Percentiles rank a stretch among this genome's conserved stretches.
Evolutionary conservation across 1,284 basidiomycete species (phyloP).

Genomic region (Papiliotrema flavescens): DNA sequence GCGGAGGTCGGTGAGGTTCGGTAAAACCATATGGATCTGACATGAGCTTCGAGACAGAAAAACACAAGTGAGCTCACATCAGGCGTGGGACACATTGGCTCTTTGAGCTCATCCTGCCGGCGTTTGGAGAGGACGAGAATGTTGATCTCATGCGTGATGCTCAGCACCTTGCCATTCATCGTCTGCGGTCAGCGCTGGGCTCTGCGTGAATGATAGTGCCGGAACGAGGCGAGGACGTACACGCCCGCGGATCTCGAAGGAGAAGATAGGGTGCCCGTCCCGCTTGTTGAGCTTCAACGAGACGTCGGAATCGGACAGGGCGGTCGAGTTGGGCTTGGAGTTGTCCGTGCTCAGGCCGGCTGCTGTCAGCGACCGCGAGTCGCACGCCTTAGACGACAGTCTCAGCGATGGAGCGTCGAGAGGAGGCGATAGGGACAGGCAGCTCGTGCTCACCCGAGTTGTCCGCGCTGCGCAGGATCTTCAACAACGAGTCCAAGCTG

Average conservation of each 20-base stretch:
- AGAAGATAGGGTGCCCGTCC: conserved; percentile 37
- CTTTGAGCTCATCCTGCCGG: conserved; percentile 67
- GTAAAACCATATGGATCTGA: conserved; percentile 77
- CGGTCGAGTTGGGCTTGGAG: conserved; percentile 7
- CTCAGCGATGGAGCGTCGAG: no score
- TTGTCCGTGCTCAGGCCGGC: conserved; percentile 3
- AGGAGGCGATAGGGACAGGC: not conserved
- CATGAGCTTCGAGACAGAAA: not conserved
- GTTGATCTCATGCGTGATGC: conserved; percentile 48
- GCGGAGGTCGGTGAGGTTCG: conserved; percentile 70
- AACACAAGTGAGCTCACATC: conserved; percentile 57
- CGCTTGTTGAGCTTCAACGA: conserved; percentile 63
- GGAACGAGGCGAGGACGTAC: no score
- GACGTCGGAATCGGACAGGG: conserved; percentile 57
- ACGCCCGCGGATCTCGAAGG: conserved; percentile 38
- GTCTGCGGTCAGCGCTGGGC: conserved; percentile 12
- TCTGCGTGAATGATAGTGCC: conserved; percentile 3
- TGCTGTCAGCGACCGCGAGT: not conserved
- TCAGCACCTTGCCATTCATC: conserved; percentile 23
- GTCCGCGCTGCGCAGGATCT: conserved; percentile 58
- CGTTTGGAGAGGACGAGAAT: conserved; percentile 65
- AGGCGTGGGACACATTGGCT: conserved; percentile 82
- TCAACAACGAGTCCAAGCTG: conserved; percentile 63
- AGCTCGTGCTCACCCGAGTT: conserved; percentile 34
- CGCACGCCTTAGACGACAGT: no score